phyloP scores from a whole-genome alignment of 1,139 yeast species.

The Suhomyces choctaworum region DNA sequence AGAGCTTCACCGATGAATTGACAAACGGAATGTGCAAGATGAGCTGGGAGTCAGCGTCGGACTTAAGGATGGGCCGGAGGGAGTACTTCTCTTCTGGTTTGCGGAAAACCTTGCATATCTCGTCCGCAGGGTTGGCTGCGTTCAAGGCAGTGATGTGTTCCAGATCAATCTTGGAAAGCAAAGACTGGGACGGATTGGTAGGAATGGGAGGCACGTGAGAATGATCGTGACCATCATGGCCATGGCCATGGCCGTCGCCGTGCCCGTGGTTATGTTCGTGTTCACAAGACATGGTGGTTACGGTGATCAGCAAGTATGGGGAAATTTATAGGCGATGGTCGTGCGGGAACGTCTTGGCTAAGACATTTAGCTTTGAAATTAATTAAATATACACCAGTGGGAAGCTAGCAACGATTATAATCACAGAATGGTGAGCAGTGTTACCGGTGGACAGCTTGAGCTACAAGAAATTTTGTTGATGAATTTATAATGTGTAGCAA shows the following conservation, averaged over 20 bases:
- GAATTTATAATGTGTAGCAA: too few relatives aligned
- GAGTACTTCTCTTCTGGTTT: conserved; percentile 40
- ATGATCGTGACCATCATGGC: conserved; percentile 19
- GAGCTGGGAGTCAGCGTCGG: conserved; percentile 83
- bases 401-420: too few relatives aligned
- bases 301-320: too few relatives aligned
- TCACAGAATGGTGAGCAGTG: too few relatives aligned
- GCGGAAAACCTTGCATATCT: conserved; percentile 54
- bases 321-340: too few relatives aligned
- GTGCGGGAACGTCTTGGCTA: too few relatives aligned
- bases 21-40: conserved; percentile 72
- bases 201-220: conserved; percentile 64
- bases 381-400: too few relatives aligned
- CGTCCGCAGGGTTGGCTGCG: conserved; percentile 52
- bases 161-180: conserved; percentile 61
- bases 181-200: conserved; percentile 68
- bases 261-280: conserved; percentile 33
- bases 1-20: conserved; percentile 71
- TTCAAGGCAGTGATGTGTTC: conserved; percentile 67
- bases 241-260: conserved; percentile 19
- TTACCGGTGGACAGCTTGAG: too few relatives aligned
- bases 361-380: too few relatives aligned
- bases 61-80: conserved; percentile 52
- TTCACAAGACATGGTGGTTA: conserved; percentile 43
- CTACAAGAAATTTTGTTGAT: too few relatives aligned